Evolutionary conservation across 73 alveolate genomes (phyloP), one percentile per base, ranked within the genome.

Genomic region (Blepharisma japonicum): DNA sequence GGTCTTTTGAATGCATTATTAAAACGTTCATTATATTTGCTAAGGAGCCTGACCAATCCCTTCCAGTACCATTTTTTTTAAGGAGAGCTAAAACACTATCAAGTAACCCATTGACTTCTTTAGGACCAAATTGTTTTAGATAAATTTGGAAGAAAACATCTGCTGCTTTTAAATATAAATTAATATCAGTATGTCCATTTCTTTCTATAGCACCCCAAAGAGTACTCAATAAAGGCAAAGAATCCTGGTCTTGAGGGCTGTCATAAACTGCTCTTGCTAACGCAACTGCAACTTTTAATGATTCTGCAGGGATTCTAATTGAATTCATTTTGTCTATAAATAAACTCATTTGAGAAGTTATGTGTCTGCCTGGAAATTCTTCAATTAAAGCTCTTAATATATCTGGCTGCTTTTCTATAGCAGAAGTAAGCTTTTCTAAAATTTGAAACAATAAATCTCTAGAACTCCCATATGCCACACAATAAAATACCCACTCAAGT

Each of bases 401-500:
- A 85, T 67, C 87, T 54, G 51, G 87, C 72, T 56, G 56, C 2
- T 89, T 79, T 86, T 85, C 82, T 6, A 82, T 77, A 77, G 74
- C 84, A 39, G 68, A n/a, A 55, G 71, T 80, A 50, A 84, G 87
- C 77, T 76, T 45, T 45, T 85, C 89, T 54, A 80, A 67, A 6
- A 87, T 80, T 45, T 80, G 9, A 14, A 51, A 55, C 45, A 89
- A 85, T 23, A 71, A 21, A 23, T 77, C 66, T 71, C 82, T 82
- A 55, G 49, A 9, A 39, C 92, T 86, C 42, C 72, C 71, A 55
- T 78, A 84, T 20, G 88, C 95, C 27, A 83, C 82, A 53, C 92
- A 85, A 67, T 89, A 78, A 82, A 89, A 85, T 38, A 89, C 77
- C 95, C 95, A 89, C 51, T 81, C 88, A 68, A 89, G 79, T 6